Base-by-base conservation (phyloP, 495 filamentous ascomycete species). In the Hypomontagnella submonticulosa region DNA sequence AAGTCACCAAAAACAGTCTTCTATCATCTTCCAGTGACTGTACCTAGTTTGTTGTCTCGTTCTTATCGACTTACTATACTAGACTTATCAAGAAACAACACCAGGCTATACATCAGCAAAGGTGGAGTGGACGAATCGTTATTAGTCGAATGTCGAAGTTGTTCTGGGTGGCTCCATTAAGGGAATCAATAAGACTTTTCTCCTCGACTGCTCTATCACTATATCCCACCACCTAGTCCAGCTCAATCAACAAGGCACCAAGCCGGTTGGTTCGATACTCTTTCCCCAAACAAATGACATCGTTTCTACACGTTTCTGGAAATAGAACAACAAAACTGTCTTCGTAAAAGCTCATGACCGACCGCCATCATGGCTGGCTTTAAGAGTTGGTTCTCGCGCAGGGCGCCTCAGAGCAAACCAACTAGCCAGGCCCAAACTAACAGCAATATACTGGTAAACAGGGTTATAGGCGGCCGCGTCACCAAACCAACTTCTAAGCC, bases 81-180 rank as follows among this genome's bases (percentile, higher is more conserved):
- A 33, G 19, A 43, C 32, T 36, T 13, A 42, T 10, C 49, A 37
- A 60, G 20, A 66, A 43, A 27, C 53, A 33, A 41, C 13, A 53
- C 42, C 19, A 19, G 20, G 32, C 12, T 33, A 15, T 52, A 38
- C 57, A 38, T 4, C 8, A 51, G 10, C 48, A 33, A 50, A 54
- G 46, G 47, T 47, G 47, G 57, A n/a, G 36, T 57, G 20, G 10
- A 23, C 40, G 16, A 43, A 42, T 7, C 7, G 1, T 11, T 10
- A 12, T 30, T 37, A 13, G 5, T 50, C n/a, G n/a, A 49, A 13
- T 37, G 16, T 57, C 40, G 40, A 40, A 18, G 32, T 48, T 30
- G 23, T 13, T 44, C 16, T 60, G 6, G 15, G 34, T 66, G 55
- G 42, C 59, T 59, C 18, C 55, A 49, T 66, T 54, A 47, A 63